phyloP scores from a whole-genome alignment of 1,139 yeast species.

The Pichia sorboxylosa region DNA sequence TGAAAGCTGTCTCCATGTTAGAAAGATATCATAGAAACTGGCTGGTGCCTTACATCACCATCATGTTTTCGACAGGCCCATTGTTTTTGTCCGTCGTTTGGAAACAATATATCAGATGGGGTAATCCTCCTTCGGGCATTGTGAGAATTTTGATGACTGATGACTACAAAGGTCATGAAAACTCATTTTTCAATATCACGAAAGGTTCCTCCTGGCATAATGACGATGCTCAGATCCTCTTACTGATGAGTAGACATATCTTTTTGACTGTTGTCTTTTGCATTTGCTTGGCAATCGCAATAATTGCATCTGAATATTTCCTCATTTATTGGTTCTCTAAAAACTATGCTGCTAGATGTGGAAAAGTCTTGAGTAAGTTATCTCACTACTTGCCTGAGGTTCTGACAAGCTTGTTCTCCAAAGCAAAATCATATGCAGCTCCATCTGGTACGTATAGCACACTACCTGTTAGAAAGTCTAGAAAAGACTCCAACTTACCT shows the following conservation, averaged over 20 bases:
- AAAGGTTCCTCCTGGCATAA: conserved; percentile 85
- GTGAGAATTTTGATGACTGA: conserved; percentile 62
- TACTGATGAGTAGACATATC: conserved; percentile 59
- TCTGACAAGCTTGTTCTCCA: not conserved
- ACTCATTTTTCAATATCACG: conserved; percentile 60
- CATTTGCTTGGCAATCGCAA: conserved; percentile 41
- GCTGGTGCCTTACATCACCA: conserved; percentile 78
- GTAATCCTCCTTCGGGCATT: conserved; percentile 48
- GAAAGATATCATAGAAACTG: conserved; percentile 57
- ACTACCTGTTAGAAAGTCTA: conserved; percentile 20
- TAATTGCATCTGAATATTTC: conserved; percentile 54
- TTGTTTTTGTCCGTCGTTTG: conserved; percentile 74
- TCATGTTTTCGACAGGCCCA: conserved; percentile 93
- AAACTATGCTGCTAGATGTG: conserved; percentile 3
- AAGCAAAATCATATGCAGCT: not conserved
- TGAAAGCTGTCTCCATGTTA: conserved; percentile 54
- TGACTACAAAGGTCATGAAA: conserved; percentile 45
- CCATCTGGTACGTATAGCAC: not conserved
- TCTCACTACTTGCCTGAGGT: not conserved
- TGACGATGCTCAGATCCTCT: conserved; percentile 70
- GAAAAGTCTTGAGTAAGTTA: not conserved
- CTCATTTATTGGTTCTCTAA: conserved; percentile 20
- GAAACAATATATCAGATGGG: conserved; percentile 80
- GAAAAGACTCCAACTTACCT: conserved; percentile 48
- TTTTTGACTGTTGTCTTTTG: conserved; percentile 60